Base-by-base conservation (phyloP, 192 early-diverging fungal genomes). In the Umbelopsis isabellina region DNA sequence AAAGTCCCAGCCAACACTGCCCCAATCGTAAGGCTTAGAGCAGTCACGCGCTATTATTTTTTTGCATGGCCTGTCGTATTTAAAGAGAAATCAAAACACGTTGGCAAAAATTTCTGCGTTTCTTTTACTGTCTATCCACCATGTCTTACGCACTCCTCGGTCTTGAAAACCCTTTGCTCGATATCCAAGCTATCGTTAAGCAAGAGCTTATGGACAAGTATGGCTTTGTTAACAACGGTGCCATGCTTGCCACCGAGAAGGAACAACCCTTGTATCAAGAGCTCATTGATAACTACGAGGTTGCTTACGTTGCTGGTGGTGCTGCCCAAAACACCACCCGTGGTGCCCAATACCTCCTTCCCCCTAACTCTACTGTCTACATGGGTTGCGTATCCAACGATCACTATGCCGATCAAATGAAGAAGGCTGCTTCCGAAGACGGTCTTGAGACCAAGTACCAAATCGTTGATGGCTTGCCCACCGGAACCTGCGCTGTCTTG, bases 111-210 rank as follows among this genome's bases (percentile, higher is more conserved):
- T 41, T 41, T 41, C 37, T 41, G 37, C 37, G 30, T 45, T 44
- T 70, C 66, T 44, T 16, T 20, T 55, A 48, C 30, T n/a, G 44
- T 35, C n/a, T 21, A 37, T 47, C 18, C 13, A 71, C 16, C 21
- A 77, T 76, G 75, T n/a, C 71, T 37, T 81, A 75, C 65, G 69
- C 50, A 46, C 82, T 99, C 69, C 88, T 98, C 74, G 95, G 93
- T 73, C 92, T 97, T 84, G 97, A 92, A 80, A 99, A 99, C 88
- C 97, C 97, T 49, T 85, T 99, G 72, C 91, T 99, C 72, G 97
- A 99, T 86, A 99, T 99, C 78, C 95, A 92, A 58, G 91, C 92
- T 72, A 82, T 87, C 33, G 94, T 91, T 37, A 79, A 88, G 71
- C 82, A 87, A 33, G 86, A 80, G 0, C 83, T 98, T 49, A 81